phyloP scores from a whole-genome alignment of 108 stramenopile genomes.

The Pelagomonas calceolata region DNA sequence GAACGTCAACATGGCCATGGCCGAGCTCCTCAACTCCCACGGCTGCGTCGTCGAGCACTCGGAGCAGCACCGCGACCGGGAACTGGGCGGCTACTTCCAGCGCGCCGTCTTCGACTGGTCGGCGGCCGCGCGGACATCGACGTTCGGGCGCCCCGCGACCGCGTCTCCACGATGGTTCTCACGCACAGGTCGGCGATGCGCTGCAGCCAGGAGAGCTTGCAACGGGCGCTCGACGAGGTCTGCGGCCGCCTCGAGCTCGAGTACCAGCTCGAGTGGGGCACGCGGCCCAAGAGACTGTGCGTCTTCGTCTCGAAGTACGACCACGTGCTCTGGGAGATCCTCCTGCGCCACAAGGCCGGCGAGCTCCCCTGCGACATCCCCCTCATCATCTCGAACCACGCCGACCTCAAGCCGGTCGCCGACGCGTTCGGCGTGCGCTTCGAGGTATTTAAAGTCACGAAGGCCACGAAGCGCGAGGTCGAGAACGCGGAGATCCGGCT shows the following conservation, averaged over 20 bases:
- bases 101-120: no score
- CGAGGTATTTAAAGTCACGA: conserved; percentile 50
- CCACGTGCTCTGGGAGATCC: conserved; percentile 70
- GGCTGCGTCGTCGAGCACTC: no score
- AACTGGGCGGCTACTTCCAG: no score
- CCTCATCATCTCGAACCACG: conserved; percentile 64
- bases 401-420: conserved; percentile 47
- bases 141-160: no score
- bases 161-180: no score
- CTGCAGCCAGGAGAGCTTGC: no score
- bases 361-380: conserved; percentile 59
- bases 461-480: conserved; percentile 48
- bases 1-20: no score
- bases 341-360: conserved; percentile 57
- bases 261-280: conserved; percentile 13
- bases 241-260: not conserved
- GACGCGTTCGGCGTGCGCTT: conserved; percentile 64
- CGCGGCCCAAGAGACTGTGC: conserved; percentile 16
- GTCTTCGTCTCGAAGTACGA: conserved; percentile 54
- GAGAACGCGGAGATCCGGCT: conserved; percentile 58
- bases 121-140: no score
- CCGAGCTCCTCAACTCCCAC: no score
- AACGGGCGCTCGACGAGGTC: no score
- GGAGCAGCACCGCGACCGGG: no score
- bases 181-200: no score